These are phyloP conservation scores for Pythium monospermum DNA, from an alignment of 352 stramenopile genomes.

Conservation along the genomic window DNA sequence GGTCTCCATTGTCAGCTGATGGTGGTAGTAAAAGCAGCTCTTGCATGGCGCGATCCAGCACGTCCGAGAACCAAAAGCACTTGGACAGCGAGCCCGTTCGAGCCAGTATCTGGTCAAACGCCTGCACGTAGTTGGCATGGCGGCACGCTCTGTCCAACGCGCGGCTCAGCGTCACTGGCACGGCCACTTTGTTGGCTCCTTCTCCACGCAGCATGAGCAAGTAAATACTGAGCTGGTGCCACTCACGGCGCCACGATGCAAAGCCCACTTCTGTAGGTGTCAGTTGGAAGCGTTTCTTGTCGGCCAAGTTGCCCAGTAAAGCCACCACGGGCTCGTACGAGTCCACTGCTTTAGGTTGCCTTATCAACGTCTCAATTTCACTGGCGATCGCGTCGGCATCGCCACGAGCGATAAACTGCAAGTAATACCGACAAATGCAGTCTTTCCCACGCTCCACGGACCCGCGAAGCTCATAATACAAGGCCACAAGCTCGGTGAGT, in stretches of 20 bases:
- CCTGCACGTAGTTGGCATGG: slow-evolving; percentile 42
- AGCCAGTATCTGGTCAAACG: slow-evolving; percentile 22
- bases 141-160: slow-evolving; percentile 40
- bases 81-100: slow-evolving; percentile 35
- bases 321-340: slow-evolving; percentile 13
- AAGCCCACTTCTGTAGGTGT: slow-evolving; percentile 2
- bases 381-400: slow-evolving; percentile 45
- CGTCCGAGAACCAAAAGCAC: slow-evolving; percentile 40
- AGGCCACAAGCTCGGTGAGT: slow-evolving; percentile 2
- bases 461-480: slow-evolving; percentile 5
- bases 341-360: background rate
- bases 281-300: slow-evolving; percentile 25
- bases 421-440: slow-evolving; percentile 17
- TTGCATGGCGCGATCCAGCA: slow-evolving; percentile 27
- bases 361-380: slow-evolving; percentile 27
- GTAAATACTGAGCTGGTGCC: slow-evolving; percentile 47
- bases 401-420: slow-evolving; percentile 31
- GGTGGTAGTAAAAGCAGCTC: slow-evolving; percentile 8
- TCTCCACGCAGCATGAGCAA: slow-evolving; percentile 28
- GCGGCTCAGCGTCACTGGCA: slow-evolving; percentile 18
- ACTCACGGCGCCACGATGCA: slow-evolving; percentile 48
- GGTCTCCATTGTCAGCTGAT: background rate
- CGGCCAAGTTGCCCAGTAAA: slow-evolving; percentile 41
- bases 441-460: slow-evolving; percentile 2
- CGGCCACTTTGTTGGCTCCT: background rate